Conservation (phyloP, 768 basidiomycete genomes). For the Gyrodon lividus region DNA sequence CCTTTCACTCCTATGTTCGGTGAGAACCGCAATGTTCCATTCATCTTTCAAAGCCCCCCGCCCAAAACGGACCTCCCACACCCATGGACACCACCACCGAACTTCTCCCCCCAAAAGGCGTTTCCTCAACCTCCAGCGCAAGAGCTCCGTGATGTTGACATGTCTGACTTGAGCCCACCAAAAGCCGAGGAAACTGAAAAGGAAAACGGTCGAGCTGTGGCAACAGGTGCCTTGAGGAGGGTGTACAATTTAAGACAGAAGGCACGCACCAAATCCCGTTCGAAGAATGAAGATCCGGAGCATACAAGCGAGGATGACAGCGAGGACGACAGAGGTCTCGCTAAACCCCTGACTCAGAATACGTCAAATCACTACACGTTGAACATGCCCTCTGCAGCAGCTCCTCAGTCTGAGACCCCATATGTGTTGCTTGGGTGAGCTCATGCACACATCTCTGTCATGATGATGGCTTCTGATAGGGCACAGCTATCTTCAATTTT, state of each 20-base stretch:
- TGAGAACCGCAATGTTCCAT: slow-evolving; percentile 65
- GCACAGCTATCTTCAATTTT: slow-evolving; percentile 85
- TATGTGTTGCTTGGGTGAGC: slow-evolving; percentile 84
- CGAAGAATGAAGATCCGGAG: slow-evolving; percentile 30
- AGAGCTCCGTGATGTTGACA: slow-evolving; percentile 70
- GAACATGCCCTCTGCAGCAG: slow-evolving; percentile 65
- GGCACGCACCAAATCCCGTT: slow-evolving; percentile 34
- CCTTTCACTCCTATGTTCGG: slow-evolving; percentile 56
- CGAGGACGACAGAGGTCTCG: slow-evolving; percentile 44
- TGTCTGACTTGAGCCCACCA: slow-evolving; percentile 69
- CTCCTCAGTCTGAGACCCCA: slow-evolving; percentile 63
- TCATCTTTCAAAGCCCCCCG: slow-evolving; percentile 62
- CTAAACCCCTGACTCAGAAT: slow-evolving; percentile 45
- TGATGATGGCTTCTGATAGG: slow-evolving; percentile 16
- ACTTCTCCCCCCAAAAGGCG: slow-evolving; percentile 57
- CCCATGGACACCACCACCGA: slow-evolving; percentile 66
- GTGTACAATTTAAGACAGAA: slow-evolving; percentile 63
- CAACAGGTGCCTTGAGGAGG: slow-evolving; percentile 63
- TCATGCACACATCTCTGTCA: slow-evolving; percentile 2
- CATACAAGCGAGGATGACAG: slow-evolving; percentile 46
- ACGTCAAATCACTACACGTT: slow-evolving; percentile 82
- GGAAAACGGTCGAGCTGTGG: slow-evolving; percentile 49
- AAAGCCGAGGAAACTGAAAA: slow-evolving; percentile 42
- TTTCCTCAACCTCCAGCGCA: slow-evolving; percentile 46
- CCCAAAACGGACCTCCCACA: slow-evolving; percentile 44